A percentile compares a stretch with the other conserved stretches of the same genome.
These are phyloP conservation scores for Leccinum fallax DNA, from an alignment of 1,284 basidiomycete genomes.

Conservation along the genomic window DNA sequence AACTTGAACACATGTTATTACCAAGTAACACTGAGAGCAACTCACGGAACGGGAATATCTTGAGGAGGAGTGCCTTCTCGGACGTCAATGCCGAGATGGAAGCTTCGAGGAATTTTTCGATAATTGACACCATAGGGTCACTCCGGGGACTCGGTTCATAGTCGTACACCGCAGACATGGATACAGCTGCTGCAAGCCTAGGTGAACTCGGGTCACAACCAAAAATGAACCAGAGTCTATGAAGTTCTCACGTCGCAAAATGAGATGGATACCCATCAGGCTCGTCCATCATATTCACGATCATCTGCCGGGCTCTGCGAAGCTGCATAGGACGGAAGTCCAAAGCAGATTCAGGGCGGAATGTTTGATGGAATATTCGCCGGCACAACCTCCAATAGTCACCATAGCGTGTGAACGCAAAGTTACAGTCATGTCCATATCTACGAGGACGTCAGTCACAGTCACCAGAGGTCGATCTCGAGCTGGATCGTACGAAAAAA, in stretches of 20 bases:
- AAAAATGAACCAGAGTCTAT: neutral
- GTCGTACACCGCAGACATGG: neutral
- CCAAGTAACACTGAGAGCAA: neutral
- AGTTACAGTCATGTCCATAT: neutral
- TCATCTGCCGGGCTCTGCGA: neutral
- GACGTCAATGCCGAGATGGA: neutral
- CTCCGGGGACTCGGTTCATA: neutral
- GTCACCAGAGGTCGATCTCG: neutral
- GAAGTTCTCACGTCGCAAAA: neutral
- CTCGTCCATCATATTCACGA: neutral
- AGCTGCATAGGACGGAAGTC: neutral
- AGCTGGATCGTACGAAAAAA: neutral
- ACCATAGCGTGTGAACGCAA: conserved; percentile 11
- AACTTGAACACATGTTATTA: neutral
- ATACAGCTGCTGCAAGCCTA: neutral
- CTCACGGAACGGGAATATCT: neutral
- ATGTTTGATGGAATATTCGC: neutral
- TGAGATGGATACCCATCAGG: neutral
- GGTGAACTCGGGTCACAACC: neutral
- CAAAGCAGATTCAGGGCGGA: neutral
- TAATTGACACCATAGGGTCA: conserved; percentile 3
- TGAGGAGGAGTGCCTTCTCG: neutral
- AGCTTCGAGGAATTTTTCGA: neutral
- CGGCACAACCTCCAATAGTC: conserved; percentile 5
- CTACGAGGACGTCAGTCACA: neutral